Base-by-base conservation (phyloP, 2,329 filamentous ascomycete genomes). In the Cercospora sp. region DNA sequence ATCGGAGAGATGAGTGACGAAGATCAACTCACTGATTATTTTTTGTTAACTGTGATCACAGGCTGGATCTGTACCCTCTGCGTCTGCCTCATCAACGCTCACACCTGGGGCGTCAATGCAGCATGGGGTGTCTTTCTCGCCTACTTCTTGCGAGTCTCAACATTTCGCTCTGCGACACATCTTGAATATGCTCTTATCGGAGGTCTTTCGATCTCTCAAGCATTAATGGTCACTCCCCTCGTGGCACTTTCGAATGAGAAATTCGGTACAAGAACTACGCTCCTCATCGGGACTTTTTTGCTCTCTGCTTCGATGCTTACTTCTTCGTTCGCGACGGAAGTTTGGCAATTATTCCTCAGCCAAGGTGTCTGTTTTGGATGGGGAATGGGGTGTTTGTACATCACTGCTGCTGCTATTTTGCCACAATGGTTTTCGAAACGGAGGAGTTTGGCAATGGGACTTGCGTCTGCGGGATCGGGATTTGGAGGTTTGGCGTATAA, bases 141-240 rank as follows among this genome's bases (percentile, higher is more conserved):
- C 37, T 86, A 92, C 73, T 94, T 93, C 81, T 84, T 93, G 64
- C 81, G 84, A 10, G 84, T 85, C 32, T 81, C 87, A 58, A 83
- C 84, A 13, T 92, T 90, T 71, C 83, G 86, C 0, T 85, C 85
- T 12, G 85, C 90, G 2, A 87, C 86, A 0, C 80, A 86, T 1
- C 83, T 93, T 3, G 83, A 88, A 2, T 93, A 89, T 78, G 91
- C 91, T 28, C 91, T 93, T 75, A 84, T 93, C n/a, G 91, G 91
- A 21, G 89, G 89, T 0, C 80, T 91, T 0, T 90, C 88, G 18
- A 86, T 90, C 45, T 88, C 87, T 0, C 83, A 80, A 79, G 88
- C 89, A 1, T 82, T 93, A 55, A 76, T 91, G 16, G 79, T 90
- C 32, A 89, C 90, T 0, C 91, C 91, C 0, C 37, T 92, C 1